Percentiles rank a stretch among this genome's conserved stretches.
Conservation (phyloP, 345 rosid genomes). For the Salix udensis region DNA sequence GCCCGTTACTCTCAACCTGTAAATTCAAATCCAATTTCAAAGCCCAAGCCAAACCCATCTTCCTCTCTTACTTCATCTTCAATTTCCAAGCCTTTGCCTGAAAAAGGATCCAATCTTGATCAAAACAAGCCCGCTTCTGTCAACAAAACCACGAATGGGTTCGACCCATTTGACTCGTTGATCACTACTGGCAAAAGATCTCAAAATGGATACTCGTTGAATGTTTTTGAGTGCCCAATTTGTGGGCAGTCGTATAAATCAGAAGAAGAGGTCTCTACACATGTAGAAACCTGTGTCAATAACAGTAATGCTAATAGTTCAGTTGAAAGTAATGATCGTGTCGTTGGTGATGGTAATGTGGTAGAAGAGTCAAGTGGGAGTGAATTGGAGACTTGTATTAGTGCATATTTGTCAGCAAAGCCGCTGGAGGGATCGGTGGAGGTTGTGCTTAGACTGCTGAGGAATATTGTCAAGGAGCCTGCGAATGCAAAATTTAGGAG, state of each 20-base stretch:
- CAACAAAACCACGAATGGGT: constrained; percentile 38
- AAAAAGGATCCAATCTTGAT: constrained; percentile 33
- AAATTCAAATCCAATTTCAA: constrained; percentile 22
- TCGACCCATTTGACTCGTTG: constrained; percentile 65
- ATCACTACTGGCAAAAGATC: constrained; percentile 76
- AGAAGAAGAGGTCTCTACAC: constrained; percentile 74
- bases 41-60: constrained; percentile 17
- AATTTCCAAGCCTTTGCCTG: constrained; percentile 34
- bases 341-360: constrained; percentile 17
- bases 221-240: constrained; percentile 75
- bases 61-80: constrained; percentile 27
- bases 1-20: constrained; percentile 42
- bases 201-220: constrained; percentile 62
- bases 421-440: constrained; percentile 56
- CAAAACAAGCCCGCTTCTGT: constrained; percentile 26
- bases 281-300: constrained; percentile 65
- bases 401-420: constrained; percentile 54
- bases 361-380: constrained; percentile 9
- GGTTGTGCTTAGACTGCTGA: constrained; percentile 59
- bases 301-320: not conserved
- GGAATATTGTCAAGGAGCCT: constrained; percentile 73
- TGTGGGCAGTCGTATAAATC: constrained; percentile 52
- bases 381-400: constrained; percentile 48
- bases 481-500: constrained; percentile 77
- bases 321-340: constrained; percentile 10